Percentiles rank a stretch among this genome's conserved stretches.
These are phyloP conservation scores for Teunomyces kruisii DNA, from an alignment of 805 yeast genomes.

Conservation along the genomic window DNA sequence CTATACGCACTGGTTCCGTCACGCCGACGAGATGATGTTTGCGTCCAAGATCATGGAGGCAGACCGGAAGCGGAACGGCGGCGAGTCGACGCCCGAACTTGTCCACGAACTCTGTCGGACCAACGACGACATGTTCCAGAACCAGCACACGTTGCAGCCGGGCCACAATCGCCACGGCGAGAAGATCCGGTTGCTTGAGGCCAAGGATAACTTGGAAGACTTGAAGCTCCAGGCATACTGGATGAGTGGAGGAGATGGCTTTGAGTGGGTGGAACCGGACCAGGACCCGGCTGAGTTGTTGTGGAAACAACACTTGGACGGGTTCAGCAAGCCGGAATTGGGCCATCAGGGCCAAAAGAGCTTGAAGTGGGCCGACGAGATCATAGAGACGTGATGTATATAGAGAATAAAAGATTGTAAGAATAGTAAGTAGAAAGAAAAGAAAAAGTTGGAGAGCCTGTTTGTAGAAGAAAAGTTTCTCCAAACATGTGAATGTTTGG, in stretches of 20 bases:
- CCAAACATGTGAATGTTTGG: no score
- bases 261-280: slow-evolving; percentile 88
- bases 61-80: slow-evolving; percentile 55
- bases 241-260: slow-evolving; percentile 84
- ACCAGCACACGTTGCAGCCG: slow-evolving; percentile 29
- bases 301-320: slow-evolving; percentile 35
- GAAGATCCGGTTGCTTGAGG: slow-evolving; percentile 37
- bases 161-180: slow-evolving; percentile 39
- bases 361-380: slow-evolving; percentile 43
- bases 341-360: slow-evolving; percentile 13
- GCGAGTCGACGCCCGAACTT: slow-evolving; percentile 31
- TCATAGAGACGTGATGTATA: slow-evolving; percentile 26
- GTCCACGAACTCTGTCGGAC: slow-evolving; percentile 39
- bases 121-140: slow-evolving; percentile 20
- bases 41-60: slow-evolving; percentile 63
- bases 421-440: no score
- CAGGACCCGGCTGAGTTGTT: slow-evolving; percentile 77
- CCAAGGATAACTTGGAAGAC: slow-evolving; percentile 58
- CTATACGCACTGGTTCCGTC: slow-evolving; percentile 61
- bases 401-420: no score
- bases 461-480: no score
- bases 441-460: no score
- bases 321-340: slow-evolving; percentile 18
- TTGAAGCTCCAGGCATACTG: slow-evolving; percentile 75
- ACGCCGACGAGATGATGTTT: slow-evolving; percentile 69